Base-by-base conservation (phyloP, 495 filamentous ascomycete genomes). In the Daldinia decipiens region DNA sequence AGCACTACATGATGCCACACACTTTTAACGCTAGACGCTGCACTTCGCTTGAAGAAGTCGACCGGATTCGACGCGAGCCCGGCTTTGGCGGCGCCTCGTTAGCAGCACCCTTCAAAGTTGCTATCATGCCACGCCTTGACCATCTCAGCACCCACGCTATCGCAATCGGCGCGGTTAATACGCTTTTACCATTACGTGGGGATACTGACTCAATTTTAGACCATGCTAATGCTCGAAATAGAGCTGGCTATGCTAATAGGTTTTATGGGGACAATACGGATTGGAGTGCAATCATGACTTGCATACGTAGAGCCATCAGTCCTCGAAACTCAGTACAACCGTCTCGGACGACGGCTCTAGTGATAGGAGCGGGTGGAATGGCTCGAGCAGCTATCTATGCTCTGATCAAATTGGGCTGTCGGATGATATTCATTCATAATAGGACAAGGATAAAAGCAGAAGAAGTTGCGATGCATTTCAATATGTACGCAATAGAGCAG, bases 241-340 rank as follows among this genome's bases (percentile, higher is more conserved):
- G 86, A 71, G 83, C 88, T 4, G 91, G 92, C 0, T 79, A 84
- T 1, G 85, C 92, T 4, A 75, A 84, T 54, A 89, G 86, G 4
- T 90, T 93, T 69, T 94, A 92, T 67, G 92, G 92, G 6, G 91
- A 94, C 60, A 95, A 95, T 75, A 95, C 91, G 0, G 92, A 94
- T 79, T 95, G 92, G 90, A 90, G 90, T 27, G 88, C 91, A 13
- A 91, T 94, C 19, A 57, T 80, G 11, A 82, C 82, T 8, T 93
- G 91, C 68, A 84, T 94, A 27, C 87, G 86, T 3, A 87, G 91
- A 29, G 91, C 92, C 59, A 88, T 94, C 56, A 93, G 92, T 12
- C 92, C 92, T 11, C 86, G 90, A 12, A 94, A 95, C 74, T 90
- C 89, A 3, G 90, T 94, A 4, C 89, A 89, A 62, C 87, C 87